phyloP scores from a whole-genome alignment of 2,329 filamentous ascomycete species.

The Epichloe baconii region DNA sequence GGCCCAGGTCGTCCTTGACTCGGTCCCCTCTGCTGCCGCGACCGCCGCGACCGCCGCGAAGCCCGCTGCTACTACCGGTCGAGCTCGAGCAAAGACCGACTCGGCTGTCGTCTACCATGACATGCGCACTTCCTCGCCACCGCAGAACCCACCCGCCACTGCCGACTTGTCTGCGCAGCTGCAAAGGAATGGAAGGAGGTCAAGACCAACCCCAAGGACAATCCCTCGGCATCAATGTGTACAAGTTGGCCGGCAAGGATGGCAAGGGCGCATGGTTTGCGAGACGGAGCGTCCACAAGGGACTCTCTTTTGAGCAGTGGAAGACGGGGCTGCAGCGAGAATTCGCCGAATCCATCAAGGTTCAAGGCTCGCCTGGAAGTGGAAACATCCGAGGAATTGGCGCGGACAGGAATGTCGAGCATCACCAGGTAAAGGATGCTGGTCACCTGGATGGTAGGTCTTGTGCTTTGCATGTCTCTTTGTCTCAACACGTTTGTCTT shows the following conservation, averaged over 20 bases:
- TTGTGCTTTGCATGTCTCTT: not conserved
- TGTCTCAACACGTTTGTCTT: not conserved
- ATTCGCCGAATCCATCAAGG: constrained; percentile 64
- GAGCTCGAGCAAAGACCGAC: constrained; percentile 42
- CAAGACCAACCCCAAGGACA: constrained; percentile 58
- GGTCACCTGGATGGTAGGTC: constrained; percentile 48
- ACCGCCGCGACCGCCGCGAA: constrained; percentile 19
- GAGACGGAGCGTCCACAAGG: constrained; percentile 68
- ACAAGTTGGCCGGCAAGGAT: constrained; percentile 68
- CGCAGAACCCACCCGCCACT: constrained; percentile 26
- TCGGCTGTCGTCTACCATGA: constrained; percentile 38
- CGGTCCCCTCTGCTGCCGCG: constrained; percentile 43
- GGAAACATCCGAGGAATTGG: constrained; percentile 76
- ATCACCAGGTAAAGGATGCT: constrained; percentile 39
- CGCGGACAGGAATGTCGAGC: constrained; percentile 62
- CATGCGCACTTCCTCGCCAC: constrained; percentile 32
- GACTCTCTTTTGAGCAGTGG: constrained; percentile 65
- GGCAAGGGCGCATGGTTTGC: constrained; percentile 85
- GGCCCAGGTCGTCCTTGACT: constrained; percentile 61
- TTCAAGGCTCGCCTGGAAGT: constrained; percentile 55
- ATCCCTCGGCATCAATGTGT: constrained; percentile 68
- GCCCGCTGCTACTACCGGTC: constrained; percentile 24
- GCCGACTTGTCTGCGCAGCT: constrained; percentile 33
- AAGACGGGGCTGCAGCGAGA: constrained; percentile 64
- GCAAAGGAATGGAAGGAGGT: constrained; percentile 79